Base-by-base conservation (phyloP, 2,329 filamentous ascomycete species). In the Verticillium dahliae region DNA sequence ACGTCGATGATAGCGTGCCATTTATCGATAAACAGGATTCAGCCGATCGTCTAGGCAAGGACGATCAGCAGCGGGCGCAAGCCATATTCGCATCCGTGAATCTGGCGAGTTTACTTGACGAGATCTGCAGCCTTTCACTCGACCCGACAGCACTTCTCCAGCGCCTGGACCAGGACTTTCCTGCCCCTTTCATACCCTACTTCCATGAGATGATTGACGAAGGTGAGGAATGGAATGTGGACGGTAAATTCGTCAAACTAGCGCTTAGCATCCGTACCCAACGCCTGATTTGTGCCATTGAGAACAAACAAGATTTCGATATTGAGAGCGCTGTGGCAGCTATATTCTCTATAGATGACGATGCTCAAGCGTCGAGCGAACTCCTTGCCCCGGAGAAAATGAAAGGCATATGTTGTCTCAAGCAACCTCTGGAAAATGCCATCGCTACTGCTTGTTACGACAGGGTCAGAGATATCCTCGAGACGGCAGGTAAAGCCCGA, bases 251-350 rank as follows among this genome's bases (percentile, higher is more conserved):
- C 34, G 37, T 68, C 56, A 37, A 63, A 22, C 62, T 74, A 7
- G 72, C 72, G 2, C 65, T 80, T 31, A 67, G 72, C 4, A 71
- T 80, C 33, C 76, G 77, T 54, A 77, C 75, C 0, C 71, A 72
- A 57, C 66, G 68, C 41, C 65, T 73, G 54, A 71, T 80, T 22
- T 69, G 72, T 52, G 56, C 39, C 1, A 62, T 76, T 1, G 67
- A 57, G n/a, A 10, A 22, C 58, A 63, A 11, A 61, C 60, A 15
- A 58, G 38, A 3, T 50, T 61, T 37, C 3, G 61, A 68, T 38
- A 61, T 65, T 15, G 62, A 60, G 5, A n/a, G 18, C 9, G 18
- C 18, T n/a, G 45, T 27, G 10, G 45, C 45, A 18, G 45, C 45
- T 13, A 31, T 52, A 2, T 52, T 52, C 18, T 7, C 7, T 52